Base-by-base conservation (phyloP, 23 red algal species). In the Gracilaria domingensis region DNA sequence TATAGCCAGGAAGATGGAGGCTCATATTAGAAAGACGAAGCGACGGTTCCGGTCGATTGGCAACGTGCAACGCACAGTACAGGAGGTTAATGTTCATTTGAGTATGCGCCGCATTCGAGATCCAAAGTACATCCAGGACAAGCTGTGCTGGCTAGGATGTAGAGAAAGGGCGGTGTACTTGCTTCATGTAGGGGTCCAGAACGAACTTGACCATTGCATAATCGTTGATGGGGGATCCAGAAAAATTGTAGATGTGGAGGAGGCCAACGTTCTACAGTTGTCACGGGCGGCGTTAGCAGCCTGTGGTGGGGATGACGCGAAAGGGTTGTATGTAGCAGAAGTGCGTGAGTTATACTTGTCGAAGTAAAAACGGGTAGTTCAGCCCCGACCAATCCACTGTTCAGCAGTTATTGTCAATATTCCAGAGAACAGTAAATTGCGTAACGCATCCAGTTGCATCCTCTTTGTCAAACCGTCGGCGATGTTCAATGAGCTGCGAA, bases 381-480 rank as follows among this genome's bases (percentile, higher is more conserved):
- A 56, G 50, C 38, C 38, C 45, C 60, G 26, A 53, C 73, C 53
- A 11, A 71, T 48, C 61, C 83, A 87, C 57, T 87, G 60, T 25
- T 87, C 65, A 29, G 67, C 4, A 5, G 26, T 16, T 12, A 73
- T 72, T 4, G 4, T 13, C 4, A 81, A 49, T 2, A 3, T 33
- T 8, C 64, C 83, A 25, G 83, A 37, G 13, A 0, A 18, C 3
- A 74, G 30, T 2, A 87, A 20, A n/a, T 70, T 65, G 0, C 20
- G 23, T 23, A 74, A 28, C 17, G 83, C 25, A 12, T 62, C 83
- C n/a, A 55, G 65, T 8, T 67, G 54, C 65, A 67, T 72, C 5
- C 18, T 47, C 26, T 85, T 85, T 4, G 83, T 87, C 16, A 87
- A 33, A 3, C 83, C 62, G 64, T 87, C 62, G 0, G 83, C 83